These are phyloP conservation scores for Sungouiozyma intestinalis DNA, from an alignment of 805 yeast species.

Conservation along the genomic window DNA sequence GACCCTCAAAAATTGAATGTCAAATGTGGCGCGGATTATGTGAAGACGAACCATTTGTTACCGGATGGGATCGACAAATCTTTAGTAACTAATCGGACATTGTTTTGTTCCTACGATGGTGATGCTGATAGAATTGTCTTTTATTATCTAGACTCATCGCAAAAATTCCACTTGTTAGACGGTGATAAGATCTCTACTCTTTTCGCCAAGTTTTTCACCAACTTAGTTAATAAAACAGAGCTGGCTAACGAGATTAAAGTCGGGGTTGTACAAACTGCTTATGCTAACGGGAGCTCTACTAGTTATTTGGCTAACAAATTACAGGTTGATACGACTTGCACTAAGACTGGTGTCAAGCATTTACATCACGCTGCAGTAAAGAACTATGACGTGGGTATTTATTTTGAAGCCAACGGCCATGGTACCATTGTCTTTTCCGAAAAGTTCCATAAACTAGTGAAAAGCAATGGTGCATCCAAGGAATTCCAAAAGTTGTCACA, in stretches of 20 bases:
- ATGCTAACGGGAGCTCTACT: conserved; percentile 92
- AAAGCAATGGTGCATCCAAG: conserved; percentile 30
- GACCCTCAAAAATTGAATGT: conserved; percentile 54
- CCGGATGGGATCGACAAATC: conserved; percentile 45
- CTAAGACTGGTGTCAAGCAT: conserved; percentile 95
- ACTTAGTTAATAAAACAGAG: conserved; percentile 38
- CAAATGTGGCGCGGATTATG: conserved; percentile 91
- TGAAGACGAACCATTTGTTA: conserved; percentile 73
- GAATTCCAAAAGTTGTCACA: conserved; percentile 41
- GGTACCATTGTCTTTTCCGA: conserved; percentile 85
- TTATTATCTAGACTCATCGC: conserved; percentile 39
- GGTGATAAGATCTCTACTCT: conserved; percentile 91
- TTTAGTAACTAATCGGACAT: conserved; percentile 32
- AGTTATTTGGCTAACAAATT: conserved; percentile 50
- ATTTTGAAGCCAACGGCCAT: conserved; percentile 98
- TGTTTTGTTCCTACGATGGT: conserved; percentile 87
- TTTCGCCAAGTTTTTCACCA: conserved; percentile 57
- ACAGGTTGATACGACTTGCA: conserved; percentile 70
- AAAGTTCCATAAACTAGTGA: conserved; percentile 31
- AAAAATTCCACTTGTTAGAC: conserved; percentile 52
- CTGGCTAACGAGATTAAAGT: conserved; percentile 32
- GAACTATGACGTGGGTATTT: conserved; percentile 80
- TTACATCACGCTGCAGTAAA: conserved; percentile 81
- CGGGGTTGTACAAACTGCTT: conserved; percentile 96
- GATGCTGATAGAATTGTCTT: conserved; percentile 94